Evolutionary conservation across 257 asterid species (phyloP), one percentile per base, ranked within the genome.

Genomic region (Solanum appendiculatum): DNA sequence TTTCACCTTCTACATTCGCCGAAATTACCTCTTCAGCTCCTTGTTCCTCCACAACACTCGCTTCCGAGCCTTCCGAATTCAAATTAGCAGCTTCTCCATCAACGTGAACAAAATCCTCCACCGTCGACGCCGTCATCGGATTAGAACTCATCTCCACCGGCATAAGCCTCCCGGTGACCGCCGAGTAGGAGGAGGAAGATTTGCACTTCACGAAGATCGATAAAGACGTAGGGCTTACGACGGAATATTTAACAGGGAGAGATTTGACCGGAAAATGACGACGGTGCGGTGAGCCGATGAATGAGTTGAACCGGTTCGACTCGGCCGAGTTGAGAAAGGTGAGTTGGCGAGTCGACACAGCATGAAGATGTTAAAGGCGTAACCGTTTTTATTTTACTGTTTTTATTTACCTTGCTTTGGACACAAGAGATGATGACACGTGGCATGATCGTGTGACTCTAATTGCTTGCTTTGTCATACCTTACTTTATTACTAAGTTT

Each of bases 71-170:
- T 68, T 81, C 72, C 4, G 40, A 5, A 70, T 44, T 54, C 42
- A 20, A 27, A 37, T 80, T 80, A 44, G 72, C 27, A 44, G 7
- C 86, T 20, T 23, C 88, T n/a, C 58, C 84, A 51, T 86, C 96
- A 29, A 92, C 92, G 82, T 91, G 90, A 83, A 89, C 93, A 39
- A 88, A 92, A 85, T 94, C 96, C 23, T 93, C 96, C 68, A 80
- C 66, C 11, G 85, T 88, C 83, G 89, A 85, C 44, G 87, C 85
- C 66, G 91, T 91, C 85, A 84, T 34, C 83, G 93, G 90, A 85
- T 89, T 85, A 27, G 85, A 84, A 68, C 88, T 91, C 93, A 90
- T 39, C 18, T 34, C 60, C 25, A 31, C 86, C 39, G 82, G 56
- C 86, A 74, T 63, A 78, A 18, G 39, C 39, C 39, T 44, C 39